Conservation (phyloP, 495 filamentous ascomycete genomes). For the Talaromyces proteolyticus region DNA sequence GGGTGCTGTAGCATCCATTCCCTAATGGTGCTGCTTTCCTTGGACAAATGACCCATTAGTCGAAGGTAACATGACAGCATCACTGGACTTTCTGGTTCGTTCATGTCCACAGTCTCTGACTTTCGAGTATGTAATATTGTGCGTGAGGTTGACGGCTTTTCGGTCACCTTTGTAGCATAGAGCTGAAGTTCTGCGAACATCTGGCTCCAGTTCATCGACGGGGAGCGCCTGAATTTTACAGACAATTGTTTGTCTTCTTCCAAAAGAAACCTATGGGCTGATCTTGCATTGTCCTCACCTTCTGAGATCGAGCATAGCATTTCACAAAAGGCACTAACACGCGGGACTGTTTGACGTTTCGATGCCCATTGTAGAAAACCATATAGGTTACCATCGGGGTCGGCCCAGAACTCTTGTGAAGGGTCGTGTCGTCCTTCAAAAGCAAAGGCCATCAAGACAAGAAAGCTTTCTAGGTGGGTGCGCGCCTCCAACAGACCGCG, state of each 20-base stretch:
- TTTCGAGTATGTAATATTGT: slow-evolving; percentile 53
- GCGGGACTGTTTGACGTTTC: slow-evolving; percentile 81
- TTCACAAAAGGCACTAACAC: slow-evolving; percentile 92
- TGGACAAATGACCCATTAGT: slow-evolving; percentile 71
- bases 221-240: slow-evolving; percentile 69
- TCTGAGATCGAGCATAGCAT: slow-evolving; percentile 82
- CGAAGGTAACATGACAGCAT: slow-evolving; percentile 93
- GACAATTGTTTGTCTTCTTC: slow-evolving; percentile 73
- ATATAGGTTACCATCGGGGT: slow-evolving; percentile 80
- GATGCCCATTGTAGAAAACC: slow-evolving; percentile 97
- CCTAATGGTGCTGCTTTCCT: slow-evolving; percentile 61
- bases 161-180: slow-evolving; percentile 62
- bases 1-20: slow-evolving; percentile 62
- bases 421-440: slow-evolving; percentile 78
- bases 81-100: slow-evolving; percentile 76
- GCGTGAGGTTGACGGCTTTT: slow-evolving; percentile 55
- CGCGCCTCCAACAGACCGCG: slow-evolving; percentile 45
- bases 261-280: slow-evolving; percentile 80
- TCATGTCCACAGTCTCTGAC: slow-evolving; percentile 60
- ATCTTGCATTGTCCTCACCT: slow-evolving; percentile 69
- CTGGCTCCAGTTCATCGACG: slow-evolving; percentile 82
- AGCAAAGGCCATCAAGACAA: slow-evolving; percentile 87
- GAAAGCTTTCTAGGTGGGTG: slow-evolving; percentile 83
- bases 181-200: slow-evolving; percentile 85
- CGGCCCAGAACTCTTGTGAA: slow-evolving; percentile 82